Evolutionary conservation across 495 filamentous ascomycete genomes (phyloP).

Genomic region (Daldinia grandis): DNA sequence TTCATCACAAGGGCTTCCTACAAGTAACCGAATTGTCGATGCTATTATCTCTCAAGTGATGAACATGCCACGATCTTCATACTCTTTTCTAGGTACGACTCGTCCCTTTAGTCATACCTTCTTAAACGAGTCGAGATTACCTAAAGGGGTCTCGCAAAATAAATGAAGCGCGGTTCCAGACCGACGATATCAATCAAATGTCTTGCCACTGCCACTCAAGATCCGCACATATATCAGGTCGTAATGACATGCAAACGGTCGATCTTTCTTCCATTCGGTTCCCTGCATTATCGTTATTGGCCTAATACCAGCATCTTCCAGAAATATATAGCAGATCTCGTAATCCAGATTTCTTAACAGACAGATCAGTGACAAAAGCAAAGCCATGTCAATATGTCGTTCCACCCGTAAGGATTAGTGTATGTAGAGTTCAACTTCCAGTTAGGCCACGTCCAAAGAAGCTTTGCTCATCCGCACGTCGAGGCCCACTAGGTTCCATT

Average conservation of each 20-base stretch:
- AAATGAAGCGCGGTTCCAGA: slow-evolving; percentile 26
- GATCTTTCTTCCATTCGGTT: slow-evolving; percentile 28
- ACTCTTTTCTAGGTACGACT: not conserved
- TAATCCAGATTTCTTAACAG: not conserved
- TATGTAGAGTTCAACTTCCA: not conserved
- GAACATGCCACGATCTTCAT: slow-evolving; percentile 17
- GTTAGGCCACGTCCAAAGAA: slow-evolving; percentile 26
- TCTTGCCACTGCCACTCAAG: slow-evolving; percentile 26
- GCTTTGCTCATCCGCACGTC: slow-evolving; percentile 19
- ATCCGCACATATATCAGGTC: slow-evolving; percentile 5
- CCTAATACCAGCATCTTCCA: not conserved
- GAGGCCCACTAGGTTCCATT: slow-evolving; percentile 20
- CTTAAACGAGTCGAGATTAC: slow-evolving; percentile 1
- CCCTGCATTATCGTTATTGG: slow-evolving; percentile 18
- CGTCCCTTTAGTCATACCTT: not conserved
- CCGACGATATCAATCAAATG: slow-evolving; percentile 11
- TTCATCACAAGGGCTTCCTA: no score
- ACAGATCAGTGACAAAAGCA: not conserved
- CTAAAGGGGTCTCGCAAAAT: slow-evolving; percentile 7
- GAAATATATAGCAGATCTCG: not conserved
- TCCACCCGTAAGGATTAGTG: not conserved
- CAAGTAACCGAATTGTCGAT: not conserved
- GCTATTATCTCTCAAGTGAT: slow-evolving; percentile 14
- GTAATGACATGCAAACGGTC: slow-evolving; percentile 3
- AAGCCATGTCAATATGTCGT: not conserved